A percentile compares a stretch with the other conserved stretches of the same genome.
Conservation (phyloP, 345 rosid species). For the Salix brachista region DNA sequence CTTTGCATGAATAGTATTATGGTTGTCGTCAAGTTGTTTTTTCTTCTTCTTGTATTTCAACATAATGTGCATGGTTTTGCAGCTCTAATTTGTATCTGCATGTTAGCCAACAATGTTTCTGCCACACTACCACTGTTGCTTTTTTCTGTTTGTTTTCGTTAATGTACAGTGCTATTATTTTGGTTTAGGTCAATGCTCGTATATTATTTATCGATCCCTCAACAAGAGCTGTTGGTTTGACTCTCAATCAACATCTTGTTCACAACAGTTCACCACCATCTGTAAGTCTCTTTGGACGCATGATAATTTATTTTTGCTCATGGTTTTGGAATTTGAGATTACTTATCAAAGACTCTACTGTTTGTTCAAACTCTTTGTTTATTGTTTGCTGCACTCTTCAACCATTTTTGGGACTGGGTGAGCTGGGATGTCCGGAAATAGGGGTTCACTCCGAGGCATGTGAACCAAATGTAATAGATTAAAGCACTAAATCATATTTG, state of each 20-base stretch:
- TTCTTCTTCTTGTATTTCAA: background rate
- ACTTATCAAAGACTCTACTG: background rate
- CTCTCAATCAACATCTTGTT: slow-evolving; percentile 79
- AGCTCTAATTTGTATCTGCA: background rate
- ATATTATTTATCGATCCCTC: slow-evolving; percentile 86
- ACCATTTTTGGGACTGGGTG: background rate
- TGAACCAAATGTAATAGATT: background rate
- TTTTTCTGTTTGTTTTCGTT: background rate
- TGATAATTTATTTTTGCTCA: background rate
- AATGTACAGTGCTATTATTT: slow-evolving; percentile 6
- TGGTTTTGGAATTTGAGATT: slow-evolving; percentile 7
- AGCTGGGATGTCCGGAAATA: background rate
- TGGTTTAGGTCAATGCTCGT: slow-evolving; percentile 77
- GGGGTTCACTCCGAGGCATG: background rate
- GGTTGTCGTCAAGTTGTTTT: background rate
- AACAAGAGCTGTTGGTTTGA: slow-evolving; percentile 92
- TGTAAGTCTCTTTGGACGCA: slow-evolving; percentile 41
- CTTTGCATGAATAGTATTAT: background rate
- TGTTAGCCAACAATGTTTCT: background rate
- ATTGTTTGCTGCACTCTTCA: background rate
- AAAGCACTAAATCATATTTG: background rate
- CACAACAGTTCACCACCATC: slow-evolving; percentile 67
- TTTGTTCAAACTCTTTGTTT: background rate
- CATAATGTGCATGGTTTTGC: background rate
- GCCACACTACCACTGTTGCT: background rate